Percentiles rank a stretch among this genome's conserved stretches.
phyloP scores from a whole-genome alignment of 2,329 filamentous ascomycete genomes.

The Alternaria sp. region DNA sequence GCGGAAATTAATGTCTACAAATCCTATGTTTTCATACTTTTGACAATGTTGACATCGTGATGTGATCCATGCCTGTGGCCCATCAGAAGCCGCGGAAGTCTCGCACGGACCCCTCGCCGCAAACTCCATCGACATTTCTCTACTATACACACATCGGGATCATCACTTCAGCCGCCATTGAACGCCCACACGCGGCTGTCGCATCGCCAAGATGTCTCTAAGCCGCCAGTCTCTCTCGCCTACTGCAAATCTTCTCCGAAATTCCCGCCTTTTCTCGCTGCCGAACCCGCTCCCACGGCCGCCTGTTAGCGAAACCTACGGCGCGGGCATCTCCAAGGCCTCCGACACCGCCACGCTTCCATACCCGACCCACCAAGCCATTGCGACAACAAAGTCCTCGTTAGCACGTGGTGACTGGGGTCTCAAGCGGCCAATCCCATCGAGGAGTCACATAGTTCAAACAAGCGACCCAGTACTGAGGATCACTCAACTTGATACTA shows the following conservation, averaged over 20 bases:
- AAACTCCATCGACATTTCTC: constrained; percentile 23
- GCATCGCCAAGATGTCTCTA: constrained; percentile 48
- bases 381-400: constrained; percentile 78
- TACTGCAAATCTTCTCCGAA: constrained; percentile 75
- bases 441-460: constrained; percentile 72
- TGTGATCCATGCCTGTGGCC: neutral
- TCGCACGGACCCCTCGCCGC: constrained; percentile 18
- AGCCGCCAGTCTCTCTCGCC: constrained; percentile 59
- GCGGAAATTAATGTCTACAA: neutral
- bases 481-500: constrained; percentile 80
- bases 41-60: neutral
- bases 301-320: constrained; percentile 52
- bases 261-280: constrained; percentile 88
- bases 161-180: constrained; percentile 44
- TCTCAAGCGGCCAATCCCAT: constrained; percentile 82
- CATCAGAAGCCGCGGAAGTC: constrained; percentile 30
- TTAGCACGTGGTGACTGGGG: constrained; percentile 88
- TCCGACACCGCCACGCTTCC: constrained; percentile 77
- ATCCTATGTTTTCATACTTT: neutral
- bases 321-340: constrained; percentile 58
- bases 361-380: constrained; percentile 83
- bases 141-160: constrained; percentile 12
- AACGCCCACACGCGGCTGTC: constrained; percentile 43
- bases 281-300: constrained; percentile 77
- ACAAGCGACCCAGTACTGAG: constrained; percentile 76